Base-by-base conservation (phyloP, 345 rosid species). In the Noccaea bulbosa region DNA sequence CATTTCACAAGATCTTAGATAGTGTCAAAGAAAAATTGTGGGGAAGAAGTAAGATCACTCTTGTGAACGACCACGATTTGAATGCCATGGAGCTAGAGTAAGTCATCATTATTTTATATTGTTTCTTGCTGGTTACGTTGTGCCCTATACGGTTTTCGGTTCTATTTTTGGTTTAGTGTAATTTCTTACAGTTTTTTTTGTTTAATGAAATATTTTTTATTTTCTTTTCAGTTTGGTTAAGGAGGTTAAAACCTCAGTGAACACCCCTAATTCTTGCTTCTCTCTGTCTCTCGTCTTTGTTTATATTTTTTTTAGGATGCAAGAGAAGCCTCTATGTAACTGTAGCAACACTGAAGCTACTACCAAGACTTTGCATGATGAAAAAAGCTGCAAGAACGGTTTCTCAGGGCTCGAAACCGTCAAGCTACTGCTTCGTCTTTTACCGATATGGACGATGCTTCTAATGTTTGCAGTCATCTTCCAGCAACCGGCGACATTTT, bases 401-500 rank as follows among this genome's bases (percentile, higher is more conserved):
- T 74, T 34, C 37, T 61, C 55, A 8, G 45, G 72, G 38, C 60
- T 80, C 0, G 72, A 79, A 76, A 93, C 86, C 59, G 66, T 73
- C 0, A 86, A 77, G 74, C 69, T 81, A 40, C 61, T 91, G 3
- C 59, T 84, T 11, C 77, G 90, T 61, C 83, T 93, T 35, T 44
- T 93, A 65, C 98, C 98, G 1, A 86, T 93, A 22, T 93, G 98
- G 98, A 79, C 87, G 47, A 86, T 83, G 88, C 97, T 93, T 20
- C 85, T 93, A 2, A 84, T 83, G 84, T 93, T 91, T 62, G 98
- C 98, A 0, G 91, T 93, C 39, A 86, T 93, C 67, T 93, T 91
- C 78, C 93, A 88, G 38, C 98, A 84, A 60, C 98, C 97, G 0
- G 82, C 88, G 0, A 93, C 98, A 0, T 93, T 93, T 69, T 93